Evolutionary conservation across 1,139 yeast species (phyloP), one percentile per base, ranked within the genome.

Genomic region (Kodamaea sp.): DNA sequence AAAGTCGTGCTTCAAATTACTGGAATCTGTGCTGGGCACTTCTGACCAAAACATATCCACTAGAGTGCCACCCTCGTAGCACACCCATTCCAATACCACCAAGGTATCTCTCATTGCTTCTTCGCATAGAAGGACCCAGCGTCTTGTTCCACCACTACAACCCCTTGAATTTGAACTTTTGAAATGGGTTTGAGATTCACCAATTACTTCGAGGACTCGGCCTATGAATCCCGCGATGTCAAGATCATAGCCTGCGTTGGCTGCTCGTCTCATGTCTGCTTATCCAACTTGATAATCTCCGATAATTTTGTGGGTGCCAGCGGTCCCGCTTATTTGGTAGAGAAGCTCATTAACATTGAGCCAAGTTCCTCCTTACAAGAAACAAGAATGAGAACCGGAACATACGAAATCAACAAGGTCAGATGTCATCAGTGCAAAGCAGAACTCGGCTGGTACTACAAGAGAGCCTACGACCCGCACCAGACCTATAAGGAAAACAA

Each of bases 401-500:
- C 59, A 19, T 88, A 84, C 54, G 63, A 72, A 10, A 83, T 85
- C 18, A 76, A 77, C 46, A 78, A 78, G 42, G 75, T 86, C 22
- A 59, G 59, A 33, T 87, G 96, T 57, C 75, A 73, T 41, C 86
- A 80, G 49, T 87, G 96, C 55, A 58, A 63, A 32, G 53, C 60
- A 4, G 67, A 68, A 29, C 61, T 87, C 22, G 96, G 96, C 7
- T 87, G 96, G 96, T 76, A 72, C 46, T 88, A 88, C 56, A 68
- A 82, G 41, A 75, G 72, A 48, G 75, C 92, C 9, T 77, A 66
- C 42, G 64, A 67, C 28, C 59, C 62, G 33, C 53, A 65, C 18
- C 88, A 87, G 57, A 64, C 68, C 41, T 87, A 87, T 57, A 87
- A 88, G 55, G 92, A 81, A 53, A 88, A 89, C 31, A 81, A 82